Evolutionary conservation across 768 basidiomycete species (phyloP).

Genomic region (Rhodotorula diobovata): DNA sequence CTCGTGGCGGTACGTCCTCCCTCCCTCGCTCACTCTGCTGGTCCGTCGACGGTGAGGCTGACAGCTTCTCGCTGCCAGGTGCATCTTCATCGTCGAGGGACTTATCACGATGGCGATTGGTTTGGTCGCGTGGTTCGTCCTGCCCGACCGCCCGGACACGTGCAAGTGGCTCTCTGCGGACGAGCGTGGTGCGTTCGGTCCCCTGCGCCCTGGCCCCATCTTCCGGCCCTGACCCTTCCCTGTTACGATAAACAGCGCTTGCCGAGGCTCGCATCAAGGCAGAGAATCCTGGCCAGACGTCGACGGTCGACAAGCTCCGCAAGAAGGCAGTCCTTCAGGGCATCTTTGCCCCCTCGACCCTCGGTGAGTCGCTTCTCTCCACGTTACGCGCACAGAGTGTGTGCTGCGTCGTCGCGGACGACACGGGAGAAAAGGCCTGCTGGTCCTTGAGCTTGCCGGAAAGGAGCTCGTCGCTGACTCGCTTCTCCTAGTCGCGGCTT

Average conservation of each 20-base stretch:
- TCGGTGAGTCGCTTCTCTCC: background rate
- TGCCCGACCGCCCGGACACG: constrained; percentile 22
- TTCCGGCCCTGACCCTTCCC: too few species aligned
- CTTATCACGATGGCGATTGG: constrained; percentile 33
- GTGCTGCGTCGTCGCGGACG: too few species aligned
- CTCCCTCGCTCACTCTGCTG: too few species aligned
- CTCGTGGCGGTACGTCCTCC: constrained; percentile 1
- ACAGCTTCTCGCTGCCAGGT: too few species aligned
- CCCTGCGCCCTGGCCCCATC: too few species aligned
- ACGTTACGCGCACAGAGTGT: background rate
- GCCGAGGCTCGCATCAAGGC: constrained; percentile 38
- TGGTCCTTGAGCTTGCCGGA: too few species aligned
- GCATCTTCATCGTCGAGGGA: constrained; percentile 34
- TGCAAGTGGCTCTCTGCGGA: constrained; percentile 35
- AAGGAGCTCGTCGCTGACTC: too few species aligned
- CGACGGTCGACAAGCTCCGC: constrained; percentile 38
- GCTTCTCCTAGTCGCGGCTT: constrained; percentile 4
- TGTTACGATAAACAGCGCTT: background rate
- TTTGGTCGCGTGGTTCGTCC: constrained; percentile 18
- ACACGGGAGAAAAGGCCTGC: too few species aligned
- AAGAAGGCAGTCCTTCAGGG: constrained; percentile 17
- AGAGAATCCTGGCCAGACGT: constrained; percentile 38
- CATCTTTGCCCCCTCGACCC: constrained; percentile 26
- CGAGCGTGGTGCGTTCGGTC: constrained; percentile 32
- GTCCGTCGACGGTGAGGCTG: too few species aligned